Evolutionary conservation across 306 rosid genomes (phyloP).

Genomic region (Gastrolobium bilobum): DNA sequence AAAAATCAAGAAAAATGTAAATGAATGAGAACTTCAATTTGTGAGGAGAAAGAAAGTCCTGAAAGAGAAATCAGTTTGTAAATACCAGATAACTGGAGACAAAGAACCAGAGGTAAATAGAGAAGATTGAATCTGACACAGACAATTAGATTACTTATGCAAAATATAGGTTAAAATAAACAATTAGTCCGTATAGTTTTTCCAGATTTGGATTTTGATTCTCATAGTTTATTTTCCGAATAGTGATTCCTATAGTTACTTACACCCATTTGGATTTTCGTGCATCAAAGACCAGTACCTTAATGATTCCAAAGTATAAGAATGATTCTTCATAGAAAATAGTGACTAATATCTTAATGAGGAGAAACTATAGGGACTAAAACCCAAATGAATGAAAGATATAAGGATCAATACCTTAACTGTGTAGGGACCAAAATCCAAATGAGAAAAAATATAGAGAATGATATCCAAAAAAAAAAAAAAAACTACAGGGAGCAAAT

Average conservation of each 20-base stretch:
- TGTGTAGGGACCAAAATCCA: not conserved
- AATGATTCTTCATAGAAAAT: not conserved
- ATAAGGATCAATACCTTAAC: not conserved
- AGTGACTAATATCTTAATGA: not conserved
- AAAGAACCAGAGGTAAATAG: not conserved
- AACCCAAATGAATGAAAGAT: not conserved
- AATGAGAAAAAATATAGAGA: not conserved
- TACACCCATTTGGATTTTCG: not conserved
- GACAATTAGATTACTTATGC: not conserved
- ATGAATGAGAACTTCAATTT: slow-evolving; percentile 27
- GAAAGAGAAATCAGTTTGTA: slow-evolving; percentile 12
- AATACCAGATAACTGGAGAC: not conserved
- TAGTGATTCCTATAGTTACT: not conserved
- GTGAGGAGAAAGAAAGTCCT: not conserved
- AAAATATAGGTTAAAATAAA: slow-evolving; percentile 1
- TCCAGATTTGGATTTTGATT: not conserved
- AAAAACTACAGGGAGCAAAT: not conserved
- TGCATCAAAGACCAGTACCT: not conserved
- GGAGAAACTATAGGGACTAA: not conserved
- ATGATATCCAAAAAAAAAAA: not conserved
- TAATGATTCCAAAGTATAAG: not conserved
- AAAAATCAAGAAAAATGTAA: slow-evolving; percentile 10
- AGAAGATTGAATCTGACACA: not conserved
- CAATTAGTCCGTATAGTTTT: not conserved
- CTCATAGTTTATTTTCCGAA: not conserved